Evolutionary conservation across 495 filamentous ascomycete genomes (phyloP).

Genomic region (Trichocladium uniseriatum): DNA sequence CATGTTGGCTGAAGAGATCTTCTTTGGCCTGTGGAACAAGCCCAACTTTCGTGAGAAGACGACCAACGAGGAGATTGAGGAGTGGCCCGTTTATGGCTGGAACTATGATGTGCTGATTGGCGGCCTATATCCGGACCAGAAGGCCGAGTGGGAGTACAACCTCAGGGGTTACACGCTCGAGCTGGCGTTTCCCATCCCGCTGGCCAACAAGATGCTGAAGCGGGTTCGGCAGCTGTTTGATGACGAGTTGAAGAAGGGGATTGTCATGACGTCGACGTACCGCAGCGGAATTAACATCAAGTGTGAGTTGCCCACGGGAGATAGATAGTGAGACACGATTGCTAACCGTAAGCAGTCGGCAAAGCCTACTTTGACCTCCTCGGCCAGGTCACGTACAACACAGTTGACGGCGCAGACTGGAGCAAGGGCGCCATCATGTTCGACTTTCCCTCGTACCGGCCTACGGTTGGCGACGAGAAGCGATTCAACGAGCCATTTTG

Average conservation of each 20-base stretch:
- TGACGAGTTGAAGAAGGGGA: constrained; percentile 32
- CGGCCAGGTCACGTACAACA: constrained; percentile 41
- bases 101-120: constrained; percentile 45
- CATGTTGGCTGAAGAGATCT: constrained; percentile 40
- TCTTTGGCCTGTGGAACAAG: constrained; percentile 35
- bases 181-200: constrained; percentile 40
- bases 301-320: constrained; percentile 16
- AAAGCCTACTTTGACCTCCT: constrained; percentile 39
- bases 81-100: constrained; percentile 44
- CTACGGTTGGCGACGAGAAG: constrained; percentile 36
- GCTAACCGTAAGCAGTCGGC: constrained; percentile 23
- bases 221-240: constrained; percentile 38
- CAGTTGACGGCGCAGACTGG: constrained; percentile 37
- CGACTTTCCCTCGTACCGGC: constrained; percentile 40
- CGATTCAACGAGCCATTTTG: constrained; percentile 43
- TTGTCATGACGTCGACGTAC: constrained; percentile 40
- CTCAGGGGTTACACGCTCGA: constrained; percentile 40
- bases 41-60: constrained; percentile 45
- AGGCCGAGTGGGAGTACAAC: constrained; percentile 41
- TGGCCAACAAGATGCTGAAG: constrained; percentile 41
- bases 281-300: constrained; percentile 46
- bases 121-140: constrained; percentile 39
- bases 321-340: no score
- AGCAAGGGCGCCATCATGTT: constrained; percentile 44
- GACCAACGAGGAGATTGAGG: constrained; percentile 28